Percentiles rank a stretch among this genome's conserved stretches.
Evolutionary conservation across 23 red algal genomes (phyloP).

Genomic region (Cyanidium caldarium): DNA sequence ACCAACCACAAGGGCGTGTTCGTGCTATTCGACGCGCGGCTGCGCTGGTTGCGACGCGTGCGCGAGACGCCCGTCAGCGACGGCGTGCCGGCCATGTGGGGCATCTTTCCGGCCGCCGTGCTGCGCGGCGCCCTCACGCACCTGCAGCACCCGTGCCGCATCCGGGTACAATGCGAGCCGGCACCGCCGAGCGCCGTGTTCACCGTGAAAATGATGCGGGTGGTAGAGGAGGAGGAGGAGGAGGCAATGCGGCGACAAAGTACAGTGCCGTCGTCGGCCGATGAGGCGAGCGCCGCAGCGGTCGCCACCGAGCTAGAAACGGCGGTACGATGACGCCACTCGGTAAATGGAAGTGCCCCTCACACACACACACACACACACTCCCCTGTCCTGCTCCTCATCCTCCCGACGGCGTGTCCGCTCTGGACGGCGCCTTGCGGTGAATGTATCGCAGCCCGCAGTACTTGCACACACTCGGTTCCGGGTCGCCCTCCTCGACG

Average conservation of each 20-base stretch:
- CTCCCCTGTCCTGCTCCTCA: too few relatives aligned
- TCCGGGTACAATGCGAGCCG: background rate
- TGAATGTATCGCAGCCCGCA: conserved; percentile 28
- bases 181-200: background rate
- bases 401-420: too few relatives aligned
- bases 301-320: too few relatives aligned
- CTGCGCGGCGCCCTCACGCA: background rate
- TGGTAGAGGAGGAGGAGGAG: too few relatives aligned
- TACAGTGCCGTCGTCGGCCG: too few relatives aligned
- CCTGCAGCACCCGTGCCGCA: background rate
- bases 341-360: too few relatives aligned
- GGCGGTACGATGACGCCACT: too few relatives aligned
- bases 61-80: conserved; percentile 5
- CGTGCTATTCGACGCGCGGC: conserved; percentile 78
- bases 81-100: background rate
- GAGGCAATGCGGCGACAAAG: too few relatives aligned
- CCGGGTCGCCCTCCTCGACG: conserved; percentile 15
- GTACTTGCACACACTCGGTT: conserved; percentile 30
- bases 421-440: background rate
- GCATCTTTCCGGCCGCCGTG: background rate
- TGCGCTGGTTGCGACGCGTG: conserved; percentile 44
- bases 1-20: conserved; percentile 84
- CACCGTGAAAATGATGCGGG: background rate
- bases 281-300: too few relatives aligned
- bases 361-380: too few relatives aligned